These are phyloP conservation scores for Suhomyces chickasaworum DNA, from an alignment of 1,139 yeast species.

Conservation along the genomic window DNA sequence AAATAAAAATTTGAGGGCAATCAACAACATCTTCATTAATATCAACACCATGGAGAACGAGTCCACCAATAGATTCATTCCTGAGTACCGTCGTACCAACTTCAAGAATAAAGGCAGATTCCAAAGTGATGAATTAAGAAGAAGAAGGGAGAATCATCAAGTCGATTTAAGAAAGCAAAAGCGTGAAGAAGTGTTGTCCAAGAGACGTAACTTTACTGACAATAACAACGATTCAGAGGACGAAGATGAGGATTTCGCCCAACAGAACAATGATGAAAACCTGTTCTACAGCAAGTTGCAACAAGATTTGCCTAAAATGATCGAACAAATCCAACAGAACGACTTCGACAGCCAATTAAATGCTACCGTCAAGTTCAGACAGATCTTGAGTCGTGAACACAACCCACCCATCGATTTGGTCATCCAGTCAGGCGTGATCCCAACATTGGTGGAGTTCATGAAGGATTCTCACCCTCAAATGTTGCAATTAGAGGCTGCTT, in stretches of 20 bases:
- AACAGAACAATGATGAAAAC: constrained; percentile 43
- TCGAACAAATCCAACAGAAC: constrained; percentile 74
- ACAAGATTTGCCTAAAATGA: constrained; percentile 82
- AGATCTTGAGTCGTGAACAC: constrained; percentile 88
- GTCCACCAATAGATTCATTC: constrained; percentile 83
- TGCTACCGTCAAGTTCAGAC: constrained; percentile 92
- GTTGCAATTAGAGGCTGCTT: constrained; percentile 96
- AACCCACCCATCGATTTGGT: constrained; percentile 98
- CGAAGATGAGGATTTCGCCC: constrained; percentile 51
- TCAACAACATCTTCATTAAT: constrained; percentile 2
- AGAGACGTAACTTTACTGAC: constrained; percentile 74
- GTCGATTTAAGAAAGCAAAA: constrained; percentile 95
- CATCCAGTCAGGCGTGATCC: constrained; percentile 90
- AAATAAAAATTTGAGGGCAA: constrained; percentile 8
- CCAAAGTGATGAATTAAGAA: constrained; percentile 93
- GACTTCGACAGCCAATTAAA: constrained; percentile 81
- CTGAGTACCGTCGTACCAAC: constrained; percentile 96
- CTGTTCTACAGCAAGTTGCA: constrained; percentile 60
- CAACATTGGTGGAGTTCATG: constrained; percentile 86
- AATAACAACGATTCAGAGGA: constrained; percentile 47
- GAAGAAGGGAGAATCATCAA: constrained; percentile 97
- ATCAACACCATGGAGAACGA: constrained; percentile 64
- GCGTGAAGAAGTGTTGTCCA: constrained; percentile 91
- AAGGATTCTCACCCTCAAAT: constrained; percentile 74
- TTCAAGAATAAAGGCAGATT: constrained; percentile 95